These are phyloP conservation scores for Saposhnikovia divaricata DNA, from an alignment of 129 eudicot genomes.

Conservation along the genomic window DNA sequence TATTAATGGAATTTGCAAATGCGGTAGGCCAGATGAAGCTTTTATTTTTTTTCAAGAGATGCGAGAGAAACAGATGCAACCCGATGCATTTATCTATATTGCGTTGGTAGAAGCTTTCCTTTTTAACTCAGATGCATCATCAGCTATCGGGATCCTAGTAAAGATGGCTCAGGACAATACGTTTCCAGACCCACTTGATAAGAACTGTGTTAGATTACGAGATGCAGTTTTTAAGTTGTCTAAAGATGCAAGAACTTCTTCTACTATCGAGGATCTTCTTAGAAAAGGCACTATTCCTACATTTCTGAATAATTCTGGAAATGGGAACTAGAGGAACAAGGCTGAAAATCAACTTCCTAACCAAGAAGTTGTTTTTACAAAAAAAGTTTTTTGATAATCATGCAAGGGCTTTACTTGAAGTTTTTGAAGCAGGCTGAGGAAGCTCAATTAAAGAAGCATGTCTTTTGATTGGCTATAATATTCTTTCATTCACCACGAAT, in stretches of 20 bases:
- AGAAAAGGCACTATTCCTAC: constrained; percentile 32
- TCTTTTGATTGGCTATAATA: constrained; percentile 6
- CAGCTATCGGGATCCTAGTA: constrained; percentile 40
- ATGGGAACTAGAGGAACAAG: constrained; percentile 14
- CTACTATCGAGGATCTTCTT: constrained; percentile 26
- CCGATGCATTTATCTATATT: constrained; percentile 52
- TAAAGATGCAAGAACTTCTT: constrained; percentile 37
- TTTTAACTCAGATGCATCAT: constrained; percentile 33
- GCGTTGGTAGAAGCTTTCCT: constrained; percentile 50
- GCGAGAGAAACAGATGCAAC: constrained; percentile 55
- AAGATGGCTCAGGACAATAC: constrained; percentile 39
- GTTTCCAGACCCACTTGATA: constrained; percentile 31
- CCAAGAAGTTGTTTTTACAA: not conserved
- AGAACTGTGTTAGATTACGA: constrained; percentile 33
- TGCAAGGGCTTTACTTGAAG: not conserved
- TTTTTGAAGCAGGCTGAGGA: not conserved
- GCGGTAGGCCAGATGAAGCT: constrained; percentile 45
- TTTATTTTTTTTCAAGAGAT: constrained; percentile 43
- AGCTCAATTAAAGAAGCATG: constrained; percentile 3
- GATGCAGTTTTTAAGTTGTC: constrained; percentile 32
- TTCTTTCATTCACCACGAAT: not conserved
- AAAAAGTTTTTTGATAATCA: not conserved
- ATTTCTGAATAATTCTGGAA: constrained; percentile 11
- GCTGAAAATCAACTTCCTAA: constrained; percentile 2
- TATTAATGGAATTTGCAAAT: constrained; percentile 77